Evolutionary conservation across 1,284 basidiomycete genomes (phyloP).

Genomic region (Rhodotorula mucilaginosa): DNA sequence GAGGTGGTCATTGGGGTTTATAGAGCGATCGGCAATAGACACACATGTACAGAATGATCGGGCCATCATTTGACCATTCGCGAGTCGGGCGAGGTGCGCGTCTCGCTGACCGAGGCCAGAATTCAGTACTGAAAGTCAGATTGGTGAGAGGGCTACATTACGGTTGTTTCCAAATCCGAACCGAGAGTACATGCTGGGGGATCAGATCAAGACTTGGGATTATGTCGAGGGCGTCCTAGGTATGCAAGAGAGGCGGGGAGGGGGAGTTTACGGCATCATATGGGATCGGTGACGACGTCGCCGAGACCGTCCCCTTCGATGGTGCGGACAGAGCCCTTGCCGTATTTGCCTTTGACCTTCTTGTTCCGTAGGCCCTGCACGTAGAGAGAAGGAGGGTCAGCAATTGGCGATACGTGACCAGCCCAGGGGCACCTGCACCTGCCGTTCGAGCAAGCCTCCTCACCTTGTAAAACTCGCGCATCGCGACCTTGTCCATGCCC

Average conservation of each 20-base stretch:
- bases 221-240: no score
- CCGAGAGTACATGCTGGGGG: neutral
- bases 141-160: neutral
- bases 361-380: constrained; percentile 35
- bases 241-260: no score
- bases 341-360: constrained; percentile 35
- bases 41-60: neutral
- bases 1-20: no score
- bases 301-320: constrained; percentile 35
- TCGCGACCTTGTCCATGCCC: constrained; percentile 31
- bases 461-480: constrained; percentile 40
- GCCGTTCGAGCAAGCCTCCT: neutral
- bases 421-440: no score
- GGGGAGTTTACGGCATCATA: neutral
- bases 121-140: neutral
- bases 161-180: neutral
- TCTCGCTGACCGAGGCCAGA: no score
- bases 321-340: constrained; percentile 29
- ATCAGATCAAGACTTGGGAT: neutral
- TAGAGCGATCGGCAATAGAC: neutral
- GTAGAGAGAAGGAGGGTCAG: neutral
- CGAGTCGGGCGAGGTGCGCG: no score
- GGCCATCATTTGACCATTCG: no score
- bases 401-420: no score
- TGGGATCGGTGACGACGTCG: constrained; percentile 9